phyloP scores from a whole-genome alignment of 1,139 yeast species.

The Torulaspora globosa region DNA sequence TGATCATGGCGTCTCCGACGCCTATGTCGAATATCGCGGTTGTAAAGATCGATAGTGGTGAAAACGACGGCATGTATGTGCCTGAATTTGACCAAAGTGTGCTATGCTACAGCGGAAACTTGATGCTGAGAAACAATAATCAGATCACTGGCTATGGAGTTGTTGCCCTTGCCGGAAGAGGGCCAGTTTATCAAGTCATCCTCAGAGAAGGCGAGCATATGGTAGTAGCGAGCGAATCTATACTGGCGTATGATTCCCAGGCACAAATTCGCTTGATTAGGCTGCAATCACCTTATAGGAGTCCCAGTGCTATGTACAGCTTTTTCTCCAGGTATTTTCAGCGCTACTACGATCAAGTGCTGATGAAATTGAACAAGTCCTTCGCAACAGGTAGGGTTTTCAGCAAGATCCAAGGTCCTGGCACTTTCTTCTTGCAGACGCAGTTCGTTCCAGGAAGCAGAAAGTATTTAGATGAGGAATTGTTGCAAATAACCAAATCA shows the following conservation, averaged over 20 bases:
- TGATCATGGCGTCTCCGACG: conserved; percentile 21
- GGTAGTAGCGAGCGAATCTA: conserved; percentile 17
- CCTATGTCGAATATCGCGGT: conserved; percentile 19
- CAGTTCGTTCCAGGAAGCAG: conserved; percentile 13
- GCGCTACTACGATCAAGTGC: conserved; percentile 13
- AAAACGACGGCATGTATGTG: conserved; percentile 20
- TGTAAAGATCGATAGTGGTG: conserved; percentile 20
- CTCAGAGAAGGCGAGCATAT: conserved; percentile 17
- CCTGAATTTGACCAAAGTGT: conserved; percentile 18
- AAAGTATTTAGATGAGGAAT: conserved; percentile 6
- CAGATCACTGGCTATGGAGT: conserved; percentile 23
- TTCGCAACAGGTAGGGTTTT: conserved; percentile 22
- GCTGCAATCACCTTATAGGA: conserved; percentile 10
- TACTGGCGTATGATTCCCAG: conserved; percentile 19
- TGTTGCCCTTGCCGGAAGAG: conserved; percentile 22
- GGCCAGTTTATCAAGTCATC: conserved; percentile 19
- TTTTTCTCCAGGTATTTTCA: conserved; percentile 14
- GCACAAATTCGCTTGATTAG: conserved; percentile 5
- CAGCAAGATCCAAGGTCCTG: conserved; percentile 32
- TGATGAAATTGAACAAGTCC: conserved; percentile 14
- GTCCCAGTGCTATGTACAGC: conserved; percentile 11
- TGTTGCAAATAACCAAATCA: conserved; percentile 3
- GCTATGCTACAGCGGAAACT: conserved; percentile 26
- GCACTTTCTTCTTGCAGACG: conserved; percentile 29
- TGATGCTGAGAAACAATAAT: conserved; percentile 11